Base-by-base conservation (phyloP, 208 protist genomes). In the Acanthamoeba divionensis region DNA sequence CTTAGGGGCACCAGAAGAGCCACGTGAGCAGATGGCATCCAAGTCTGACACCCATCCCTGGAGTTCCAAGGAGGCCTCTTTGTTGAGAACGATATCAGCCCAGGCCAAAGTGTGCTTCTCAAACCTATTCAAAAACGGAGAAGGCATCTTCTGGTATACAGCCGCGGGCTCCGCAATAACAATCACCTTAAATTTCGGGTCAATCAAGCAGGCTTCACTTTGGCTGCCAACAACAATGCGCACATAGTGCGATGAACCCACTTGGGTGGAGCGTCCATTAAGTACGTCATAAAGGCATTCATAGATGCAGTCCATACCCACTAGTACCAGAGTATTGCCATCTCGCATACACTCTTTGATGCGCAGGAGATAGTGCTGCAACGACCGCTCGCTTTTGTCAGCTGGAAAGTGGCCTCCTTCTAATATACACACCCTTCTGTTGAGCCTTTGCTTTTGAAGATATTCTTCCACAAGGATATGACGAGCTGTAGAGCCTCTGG, bases 201-300 rank as follows among this genome's bases (percentile, higher is more conserved):
- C 44, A 12, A 95, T 89, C 33, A 8, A 36, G 73, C 91, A 93
- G 13, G 90, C 80, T 21, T 89, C 50, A n/a, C 12, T 26, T 36
- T 57, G 29, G 9, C 67, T 7, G 36, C 93, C 93, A 12, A 94
- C 45, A 21, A 62, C 93, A 24, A 94, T 38, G 36, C 85, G 79
- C 44, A 21, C 54, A 13, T 85, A 73, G 26, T 71, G 63, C 65
- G n/a, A 18, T 24, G 52, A 60, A 24, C 52, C 52, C 18, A 60
- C 52, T 60, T 60, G 52, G 52, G 52, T 91, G 85, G 93, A 96
- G 38, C 65, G 52, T 77, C 94, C 15, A 90, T 96, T 96, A 33
- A 96, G 91, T 45, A 96, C 31, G 67, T 96, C 95, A 90, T 96
- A 96, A 24, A 96, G 92, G 15, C 77, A 88, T 29, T 90, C 93